Percentiles rank a stretch among this genome's conserved stretches.
phyloP scores from a whole-genome alignment of 129 eudicot genomes.

The Deinandra increscens region DNA sequence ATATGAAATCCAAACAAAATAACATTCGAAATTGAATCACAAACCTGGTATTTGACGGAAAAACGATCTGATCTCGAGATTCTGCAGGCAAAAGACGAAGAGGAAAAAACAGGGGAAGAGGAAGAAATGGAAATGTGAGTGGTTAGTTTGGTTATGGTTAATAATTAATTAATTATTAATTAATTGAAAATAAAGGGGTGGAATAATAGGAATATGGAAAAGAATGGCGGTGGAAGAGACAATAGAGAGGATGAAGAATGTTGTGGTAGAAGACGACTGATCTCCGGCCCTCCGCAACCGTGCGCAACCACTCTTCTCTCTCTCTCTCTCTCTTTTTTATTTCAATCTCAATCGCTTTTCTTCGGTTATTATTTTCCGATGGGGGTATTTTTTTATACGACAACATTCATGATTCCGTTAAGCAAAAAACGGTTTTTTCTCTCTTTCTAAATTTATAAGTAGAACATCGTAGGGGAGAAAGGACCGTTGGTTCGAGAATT shows the following conservation, averaged over 20 bases:
- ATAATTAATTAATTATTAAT: no score
- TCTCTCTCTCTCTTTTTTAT: neutral
- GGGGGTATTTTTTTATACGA: neutral
- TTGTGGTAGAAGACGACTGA: slow-evolving; percentile 55
- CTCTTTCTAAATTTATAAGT: slow-evolving; percentile 2
- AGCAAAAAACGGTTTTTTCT: neutral
- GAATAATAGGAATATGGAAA: no score
- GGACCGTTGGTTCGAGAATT: slow-evolving; percentile 8
- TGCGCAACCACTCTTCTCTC: slow-evolving; percentile 27
- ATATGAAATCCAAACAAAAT: neutral
- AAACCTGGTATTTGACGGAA: slow-evolving; percentile 26
- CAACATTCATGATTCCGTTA: slow-evolving; percentile 9
- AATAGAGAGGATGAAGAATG: slow-evolving; percentile 43
- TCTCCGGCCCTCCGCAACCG: slow-evolving; percentile 32
- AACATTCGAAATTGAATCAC: neutral
- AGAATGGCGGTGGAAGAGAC: slow-evolving; percentile 30
- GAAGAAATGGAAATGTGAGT: neutral
- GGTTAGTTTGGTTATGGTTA: no score
- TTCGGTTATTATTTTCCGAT: slow-evolving; percentile 13
- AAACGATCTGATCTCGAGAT: slow-evolving; percentile 1
- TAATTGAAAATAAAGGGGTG: no score
- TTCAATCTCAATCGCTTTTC: slow-evolving; percentile 1
- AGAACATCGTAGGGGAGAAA: neutral
- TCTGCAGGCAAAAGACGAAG: slow-evolving; percentile 8
- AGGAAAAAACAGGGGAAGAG: neutral